These are phyloP conservation scores for Termitomyces sp. DNA, from an alignment of 768 basidiomycete genomes.

Conservation along the genomic window DNA sequence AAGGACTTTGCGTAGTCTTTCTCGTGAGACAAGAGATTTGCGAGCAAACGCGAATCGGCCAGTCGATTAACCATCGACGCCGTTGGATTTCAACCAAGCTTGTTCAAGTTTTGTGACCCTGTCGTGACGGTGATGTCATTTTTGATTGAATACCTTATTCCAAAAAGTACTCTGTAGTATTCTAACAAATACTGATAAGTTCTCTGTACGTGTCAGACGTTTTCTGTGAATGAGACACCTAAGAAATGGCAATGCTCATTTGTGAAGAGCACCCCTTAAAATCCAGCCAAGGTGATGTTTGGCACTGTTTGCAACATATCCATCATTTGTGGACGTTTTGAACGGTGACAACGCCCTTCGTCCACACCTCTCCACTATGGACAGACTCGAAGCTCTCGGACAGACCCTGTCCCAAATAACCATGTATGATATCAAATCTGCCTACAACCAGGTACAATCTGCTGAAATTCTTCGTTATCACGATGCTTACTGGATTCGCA, in stretches of 20 bases:
- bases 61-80: conserved; percentile 14
- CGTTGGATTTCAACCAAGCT: neutral
- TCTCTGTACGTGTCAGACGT: too few relatives aligned
- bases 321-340: neutral
- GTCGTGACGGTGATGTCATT: too few relatives aligned
- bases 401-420: conserved; percentile 76
- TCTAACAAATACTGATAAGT: too few relatives aligned
- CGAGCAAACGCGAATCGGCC: conserved; percentile 68
- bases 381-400: conserved; percentile 71
- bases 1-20: conserved; percentile 68
- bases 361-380: conserved; percentile 43
- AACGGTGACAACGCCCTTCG: conserved; percentile 5
- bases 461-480: neutral
- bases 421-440: conserved; percentile 89
- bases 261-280: too few relatives aligned
- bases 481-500: conserved; percentile 20
- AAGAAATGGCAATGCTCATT: too few relatives aligned
- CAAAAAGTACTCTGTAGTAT: too few relatives aligned
- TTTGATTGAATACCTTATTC: too few relatives aligned
- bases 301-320: neutral
- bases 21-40: conserved; percentile 62
- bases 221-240: too few relatives aligned
- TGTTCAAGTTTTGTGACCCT: neutral
- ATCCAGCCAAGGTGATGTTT: too few relatives aligned
- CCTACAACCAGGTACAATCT: conserved; percentile 79